Evolutionary conservation across 148 eudicot genomes (phyloP), one percentile per base, ranked within the genome.

Genomic region (Fagopyrum tataricum): DNA sequence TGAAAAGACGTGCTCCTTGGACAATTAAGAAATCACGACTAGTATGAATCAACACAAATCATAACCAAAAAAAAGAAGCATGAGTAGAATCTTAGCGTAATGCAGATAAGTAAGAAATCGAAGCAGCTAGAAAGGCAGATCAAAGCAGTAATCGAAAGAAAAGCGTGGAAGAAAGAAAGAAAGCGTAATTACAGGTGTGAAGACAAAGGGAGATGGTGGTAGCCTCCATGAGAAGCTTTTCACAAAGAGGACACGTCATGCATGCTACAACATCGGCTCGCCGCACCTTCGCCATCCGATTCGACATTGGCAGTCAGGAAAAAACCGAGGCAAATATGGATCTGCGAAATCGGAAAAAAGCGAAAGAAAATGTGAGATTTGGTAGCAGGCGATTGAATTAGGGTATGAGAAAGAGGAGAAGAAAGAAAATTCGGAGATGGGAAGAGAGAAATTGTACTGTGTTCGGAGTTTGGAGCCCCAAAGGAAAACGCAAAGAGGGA

Each of bases 191-290:
- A 94, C 97, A 94, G 62, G 98, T 94, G 76, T 94, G 98, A 72
- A 94, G 97, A 37, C 98, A 94, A 53, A 91, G 91, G 17, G 91
- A 88, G 58, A 91, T 88, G 39, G 98, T 89, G 17, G 96, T 89
- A 72, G 93, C 90, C 15, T 89, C 86, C 61, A 83, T 80, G 71
- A 85, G 82, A 56, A 94, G 87, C 79, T 85, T 90, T 41, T 84
- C 44, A 68, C 98, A 94, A 41, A 94, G 83, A 41, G 98, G 96
- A 77, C 98, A 94, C 72, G 88, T 94, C 90, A 94, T 88, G 93
- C 96, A 90, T 89, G 96, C 83, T 61, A 81, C 85, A 61, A 93
- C 76, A 70, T 78, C 76, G 73, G 86, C 89, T 74, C 89, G 83
- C 78, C 84, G 82, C 52, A 93, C 87, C 55, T 73, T 86, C 81